Percentiles rank a stretch among this genome's conserved stretches.
These are phyloP conservation scores for Capronia coronata DNA, from an alignment of 2,329 filamentous ascomycete species.

Conservation along the genomic window DNA sequence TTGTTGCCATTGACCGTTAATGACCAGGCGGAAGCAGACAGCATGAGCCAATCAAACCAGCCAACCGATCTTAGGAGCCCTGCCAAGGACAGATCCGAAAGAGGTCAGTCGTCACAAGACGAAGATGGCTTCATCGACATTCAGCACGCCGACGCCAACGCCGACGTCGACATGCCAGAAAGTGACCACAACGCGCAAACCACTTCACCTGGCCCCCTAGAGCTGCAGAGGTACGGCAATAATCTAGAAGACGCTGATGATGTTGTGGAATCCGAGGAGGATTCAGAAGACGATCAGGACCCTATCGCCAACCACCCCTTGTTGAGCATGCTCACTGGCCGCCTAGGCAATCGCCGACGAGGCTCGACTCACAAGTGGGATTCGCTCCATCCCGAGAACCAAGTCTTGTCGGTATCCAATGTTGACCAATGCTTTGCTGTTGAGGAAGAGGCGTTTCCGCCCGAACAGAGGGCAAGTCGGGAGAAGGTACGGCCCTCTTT, in stretches of 20 bases:
- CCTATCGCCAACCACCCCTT: constrained; percentile 27
- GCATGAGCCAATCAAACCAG: constrained; percentile 14
- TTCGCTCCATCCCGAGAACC: constrained; percentile 65
- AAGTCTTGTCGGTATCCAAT: constrained; percentile 56
- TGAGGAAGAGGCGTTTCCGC: constrained; percentile 54
- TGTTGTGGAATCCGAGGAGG: constrained; percentile 22
- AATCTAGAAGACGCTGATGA: constrained; percentile 21
- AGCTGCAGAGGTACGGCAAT: constrained; percentile 23
- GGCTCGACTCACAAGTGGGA: constrained; percentile 37
- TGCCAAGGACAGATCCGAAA: constrained; percentile 20
- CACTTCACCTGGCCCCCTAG: constrained; percentile 12
- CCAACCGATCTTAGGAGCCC: neutral
- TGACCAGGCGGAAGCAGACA: neutral
- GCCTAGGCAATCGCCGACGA: constrained; percentile 24
- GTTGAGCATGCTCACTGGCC: constrained; percentile 27
- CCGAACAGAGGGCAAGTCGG: constrained; percentile 50
- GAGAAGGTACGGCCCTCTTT: constrained; percentile 49
- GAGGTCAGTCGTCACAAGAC: constrained; percentile 16
- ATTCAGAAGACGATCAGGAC: constrained; percentile 26
- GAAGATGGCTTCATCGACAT: constrained; percentile 28
- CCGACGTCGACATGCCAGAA: constrained; percentile 23
- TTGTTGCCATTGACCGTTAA: neutral
- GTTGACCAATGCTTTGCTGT: constrained; percentile 51
- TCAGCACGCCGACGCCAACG: constrained; percentile 21
- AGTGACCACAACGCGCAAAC: constrained; percentile 11